Base-by-base conservation (phyloP, 129 eudicot genomes). In the Sambucus nigra region DNA sequence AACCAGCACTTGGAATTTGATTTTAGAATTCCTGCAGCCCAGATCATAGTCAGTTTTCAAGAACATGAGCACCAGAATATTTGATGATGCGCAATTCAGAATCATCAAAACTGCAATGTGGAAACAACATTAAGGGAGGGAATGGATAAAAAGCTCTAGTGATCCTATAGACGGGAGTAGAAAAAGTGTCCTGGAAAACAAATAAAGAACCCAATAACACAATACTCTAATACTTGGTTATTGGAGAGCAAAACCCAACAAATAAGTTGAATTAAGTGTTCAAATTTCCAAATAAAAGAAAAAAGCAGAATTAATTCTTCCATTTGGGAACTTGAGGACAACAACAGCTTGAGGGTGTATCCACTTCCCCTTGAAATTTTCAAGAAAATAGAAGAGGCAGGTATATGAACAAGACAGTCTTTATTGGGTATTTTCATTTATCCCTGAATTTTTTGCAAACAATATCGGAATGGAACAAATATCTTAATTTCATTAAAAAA, bases 1-100 rank as follows among this genome's bases (percentile, higher is more conserved):
- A 82, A 82, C 85, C 85, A 76, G 87, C 88, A 76, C 83, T 79
- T 87, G 79, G 73, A 73, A 73, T 67, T 67, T 73, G 86, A 81
- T 69, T 67, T 63, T 28, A 72, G 16, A 61, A n/a, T n/a, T 47
- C 87, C 96, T 82, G 93, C 96, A 76, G 74, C 83, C 93, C 92
- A 82, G 77, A 73, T 78, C 67, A 78, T 46, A 9, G 70, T 75
- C 78, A 86, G 93, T 65, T 64, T 60, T 55, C 57, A 51, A 47
- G 63, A 57, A 44, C 15, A 57, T 40, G 49, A 48, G 48, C 70
- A 61, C 67, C 70, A 63, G 23, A 25, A 41, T 47, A 53, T 42
- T 51, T 14, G 49, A 55, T 56, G 39, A 46, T 13, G 15, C 53
- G 48, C 15, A 55, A 55, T 21, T 41, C 21, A n/a, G 47, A 44